phyloP scores from a whole-genome alignment of 306 rosid genomes.

The Lotus japonicus region DNA sequence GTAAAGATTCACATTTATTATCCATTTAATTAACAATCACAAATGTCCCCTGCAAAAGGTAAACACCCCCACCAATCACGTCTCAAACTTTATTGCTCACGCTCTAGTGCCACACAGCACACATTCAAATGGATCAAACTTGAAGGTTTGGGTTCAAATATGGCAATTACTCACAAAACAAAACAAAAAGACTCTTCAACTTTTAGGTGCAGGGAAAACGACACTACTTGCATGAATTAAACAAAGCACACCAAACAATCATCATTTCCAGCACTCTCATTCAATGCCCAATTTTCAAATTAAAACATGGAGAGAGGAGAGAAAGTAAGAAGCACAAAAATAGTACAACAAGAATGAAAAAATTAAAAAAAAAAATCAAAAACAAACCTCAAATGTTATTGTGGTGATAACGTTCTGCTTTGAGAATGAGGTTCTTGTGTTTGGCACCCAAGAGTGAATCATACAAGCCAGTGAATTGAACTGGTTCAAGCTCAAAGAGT shows the following conservation, averaged over 20 bases:
- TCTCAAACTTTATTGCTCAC: constrained; percentile 24
- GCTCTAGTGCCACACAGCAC: constrained; percentile 3
- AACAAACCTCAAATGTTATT: constrained; percentile 63
- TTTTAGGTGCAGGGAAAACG: constrained; percentile 8
- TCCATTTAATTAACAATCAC: not conserved
- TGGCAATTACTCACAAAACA: not conserved
- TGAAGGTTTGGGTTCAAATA: constrained; percentile 7
- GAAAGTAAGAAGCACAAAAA: not conserved
- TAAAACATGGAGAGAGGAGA: not conserved
- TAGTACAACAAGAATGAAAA: not conserved
- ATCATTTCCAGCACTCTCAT: constrained; percentile 9
- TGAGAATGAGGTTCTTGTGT: constrained; percentile 34
- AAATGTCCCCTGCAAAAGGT: constrained; percentile 30
- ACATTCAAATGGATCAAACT: not conserved
- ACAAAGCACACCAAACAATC: not conserved
- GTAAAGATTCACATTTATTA: constrained; percentile 17
- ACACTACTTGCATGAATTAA: not conserved
- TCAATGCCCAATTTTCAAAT: not conserved
- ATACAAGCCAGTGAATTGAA: constrained; percentile 81
- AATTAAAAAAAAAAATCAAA: not conserved
- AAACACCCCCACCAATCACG: constrained; percentile 57
- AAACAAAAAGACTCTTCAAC: not conserved
- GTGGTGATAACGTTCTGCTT: constrained; percentile 40
- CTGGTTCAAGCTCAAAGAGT: constrained; percentile 83
- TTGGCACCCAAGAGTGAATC: constrained; percentile 81